These are phyloP conservation scores for Acarospora socialis DNA, from an alignment of 2,329 filamentous ascomycete species.

Conservation along the genomic window DNA sequence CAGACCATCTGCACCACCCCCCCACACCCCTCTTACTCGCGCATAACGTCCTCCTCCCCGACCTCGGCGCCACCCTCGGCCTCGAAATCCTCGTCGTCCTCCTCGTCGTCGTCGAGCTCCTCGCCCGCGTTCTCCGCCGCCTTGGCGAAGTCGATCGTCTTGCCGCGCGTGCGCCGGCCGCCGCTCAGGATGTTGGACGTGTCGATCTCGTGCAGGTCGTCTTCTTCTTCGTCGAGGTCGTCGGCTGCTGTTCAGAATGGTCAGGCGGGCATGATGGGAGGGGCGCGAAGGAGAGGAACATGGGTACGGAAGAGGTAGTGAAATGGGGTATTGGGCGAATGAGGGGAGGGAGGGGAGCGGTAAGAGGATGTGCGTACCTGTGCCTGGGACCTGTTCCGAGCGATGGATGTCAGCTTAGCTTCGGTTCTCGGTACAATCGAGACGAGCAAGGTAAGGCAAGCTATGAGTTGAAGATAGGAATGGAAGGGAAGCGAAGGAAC, in stretches of 20 bases:
- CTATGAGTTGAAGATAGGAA: neutral
- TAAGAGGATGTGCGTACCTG: too few relatives aligned
- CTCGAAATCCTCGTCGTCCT: slow-evolving; percentile 55
- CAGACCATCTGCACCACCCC: too few relatives aligned
- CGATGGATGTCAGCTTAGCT: slow-evolving; percentile 10
- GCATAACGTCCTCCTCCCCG: slow-evolving; percentile 26
- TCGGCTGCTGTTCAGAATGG: slow-evolving; percentile 38
- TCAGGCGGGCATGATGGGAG: too few relatives aligned
- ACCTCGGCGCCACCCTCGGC: slow-evolving; percentile 44
- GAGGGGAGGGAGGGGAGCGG: too few relatives aligned
- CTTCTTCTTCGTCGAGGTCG: slow-evolving; percentile 63
- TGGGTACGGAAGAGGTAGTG: too few relatives aligned
- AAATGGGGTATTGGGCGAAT: too few relatives aligned
- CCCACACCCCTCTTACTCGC: slow-evolving; percentile 20
- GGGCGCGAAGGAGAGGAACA: too few relatives aligned
- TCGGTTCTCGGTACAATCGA: neutral
- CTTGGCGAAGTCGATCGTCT: slow-evolving; percentile 85
- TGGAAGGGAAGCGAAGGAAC: slow-evolving; percentile 8
- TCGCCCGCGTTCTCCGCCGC: slow-evolving; percentile 64
- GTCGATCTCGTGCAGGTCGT: slow-evolving; percentile 85
- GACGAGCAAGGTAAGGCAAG: slow-evolving; percentile 2
- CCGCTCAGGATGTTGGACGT: slow-evolving; percentile 68
- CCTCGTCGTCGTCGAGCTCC: slow-evolving; percentile 67
- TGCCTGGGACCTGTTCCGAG: too few relatives aligned
- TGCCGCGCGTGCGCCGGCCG: slow-evolving; percentile 76